Percentiles rank a stretch among this genome's conserved stretches.
Evolutionary conservation across 257 asterid species (phyloP).

Genomic region (Solanum piurae): DNA sequence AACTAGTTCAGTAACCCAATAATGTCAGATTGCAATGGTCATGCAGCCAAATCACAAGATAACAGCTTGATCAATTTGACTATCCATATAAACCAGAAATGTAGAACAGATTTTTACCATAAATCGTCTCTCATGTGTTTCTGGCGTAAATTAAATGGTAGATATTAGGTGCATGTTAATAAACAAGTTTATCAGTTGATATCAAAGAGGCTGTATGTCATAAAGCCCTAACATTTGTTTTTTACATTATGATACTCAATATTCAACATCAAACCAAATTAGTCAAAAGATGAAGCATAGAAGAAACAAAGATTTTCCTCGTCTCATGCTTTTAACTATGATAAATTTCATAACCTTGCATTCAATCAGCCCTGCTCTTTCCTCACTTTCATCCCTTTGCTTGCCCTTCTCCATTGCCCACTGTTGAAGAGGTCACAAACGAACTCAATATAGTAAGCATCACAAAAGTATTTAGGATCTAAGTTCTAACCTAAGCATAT

Average conservation of each 20-base stretch:
- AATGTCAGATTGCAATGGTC: background rate
- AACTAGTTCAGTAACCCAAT: background rate
- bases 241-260: background rate
- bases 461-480: background rate
- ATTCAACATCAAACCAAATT: background rate
- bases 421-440: background rate
- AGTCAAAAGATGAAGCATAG: background rate
- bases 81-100: background rate
- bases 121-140: background rate
- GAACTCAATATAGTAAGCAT: background rate
- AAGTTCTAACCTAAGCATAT: background rate
- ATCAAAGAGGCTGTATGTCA: background rate
- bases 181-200: background rate
- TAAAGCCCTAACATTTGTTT: background rate
- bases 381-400: constrained; percentile 30
- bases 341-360: constrained; percentile 52
- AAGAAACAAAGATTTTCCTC: background rate
- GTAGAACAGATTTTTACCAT: background rate
- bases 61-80: background rate
- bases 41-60: background rate
- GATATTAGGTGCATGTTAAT: background rate
- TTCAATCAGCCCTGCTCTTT: constrained; percentile 38
- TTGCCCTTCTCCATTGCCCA: constrained; percentile 20
- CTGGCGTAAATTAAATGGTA: background rate
- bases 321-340: background rate